Evolutionary conservation across 2,329 filamentous ascomycete genomes (phyloP).

Genomic region (Alternaria conjuncta): DNA sequence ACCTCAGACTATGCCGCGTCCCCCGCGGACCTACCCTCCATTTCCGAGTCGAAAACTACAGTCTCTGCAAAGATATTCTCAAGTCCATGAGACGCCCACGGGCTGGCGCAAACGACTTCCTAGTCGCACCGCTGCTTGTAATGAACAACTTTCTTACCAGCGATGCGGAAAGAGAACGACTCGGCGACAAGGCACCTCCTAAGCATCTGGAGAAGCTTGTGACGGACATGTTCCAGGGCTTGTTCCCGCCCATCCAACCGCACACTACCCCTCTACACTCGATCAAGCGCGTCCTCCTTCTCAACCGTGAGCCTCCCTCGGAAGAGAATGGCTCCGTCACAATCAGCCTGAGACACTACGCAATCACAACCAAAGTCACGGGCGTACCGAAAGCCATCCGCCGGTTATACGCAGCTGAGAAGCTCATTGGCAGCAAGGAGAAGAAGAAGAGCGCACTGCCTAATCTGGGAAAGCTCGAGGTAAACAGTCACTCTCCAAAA

Average conservation of each 20-base stretch:
- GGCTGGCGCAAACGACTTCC: conserved; percentile 79
- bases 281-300: conserved; percentile 87
- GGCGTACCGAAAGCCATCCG: conserved; percentile 85
- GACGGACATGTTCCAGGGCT: conserved; percentile 92
- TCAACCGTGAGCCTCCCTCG: conserved; percentile 74
- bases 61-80: conserved; percentile 87
- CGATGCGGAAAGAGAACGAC: conserved; percentile 43
- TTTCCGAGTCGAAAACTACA: conserved; percentile 94
- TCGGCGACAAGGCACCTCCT: conserved; percentile 70
- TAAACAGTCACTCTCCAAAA: neutral
- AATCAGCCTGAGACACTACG: conserved; percentile 89
- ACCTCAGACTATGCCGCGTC: conserved; percentile 84
- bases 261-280: conserved; percentile 86
- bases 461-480: conserved; percentile 83
- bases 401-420: conserved; percentile 84
- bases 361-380: conserved; percentile 87
- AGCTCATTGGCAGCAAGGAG: conserved; percentile 65
- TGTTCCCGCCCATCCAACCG: conserved; percentile 95
- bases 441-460: conserved; percentile 73
- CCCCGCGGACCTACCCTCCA: conserved; percentile 91
- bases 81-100: conserved; percentile 82
- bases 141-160: conserved; percentile 96
- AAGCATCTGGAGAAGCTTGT: conserved; percentile 92
- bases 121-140: conserved; percentile 86
- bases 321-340: conserved; percentile 67